A percentile compares a stretch with the other conserved stretches of the same genome.
These are phyloP conservation scores for Barbarea vulgaris DNA, from an alignment of 345 rosid genomes.

Conservation along the genomic window DNA sequence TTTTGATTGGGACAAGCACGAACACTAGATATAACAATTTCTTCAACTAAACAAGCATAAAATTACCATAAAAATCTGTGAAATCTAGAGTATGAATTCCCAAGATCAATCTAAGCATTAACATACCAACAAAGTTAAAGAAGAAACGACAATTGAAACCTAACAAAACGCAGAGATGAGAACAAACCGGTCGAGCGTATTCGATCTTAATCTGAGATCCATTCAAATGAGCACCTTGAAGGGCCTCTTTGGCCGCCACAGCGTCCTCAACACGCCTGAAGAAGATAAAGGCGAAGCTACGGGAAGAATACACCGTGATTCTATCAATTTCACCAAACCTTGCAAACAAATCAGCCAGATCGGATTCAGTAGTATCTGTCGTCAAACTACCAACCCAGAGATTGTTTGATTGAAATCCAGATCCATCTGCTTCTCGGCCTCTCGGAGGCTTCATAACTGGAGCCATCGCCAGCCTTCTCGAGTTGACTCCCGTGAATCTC, in stretches of 20 bases:
- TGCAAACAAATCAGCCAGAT: constrained; percentile 63
- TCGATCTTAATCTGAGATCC: constrained; percentile 79
- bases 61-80: neutral
- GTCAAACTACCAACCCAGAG: constrained; percentile 86
- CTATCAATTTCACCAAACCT: constrained; percentile 72
- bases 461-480: constrained; percentile 36
- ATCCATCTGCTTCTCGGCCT: constrained; percentile 47
- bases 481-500: neutral
- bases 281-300: constrained; percentile 80
- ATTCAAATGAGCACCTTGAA: constrained; percentile 63
- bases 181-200: constrained; percentile 99
- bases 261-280: constrained; percentile 86
- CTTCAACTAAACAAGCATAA: neutral
- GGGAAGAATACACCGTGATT: constrained; percentile 61
- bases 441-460: constrained; percentile 43
- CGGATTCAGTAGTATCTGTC: constrained; percentile 62
- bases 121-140: neutral
- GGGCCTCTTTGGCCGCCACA: constrained; percentile 67
- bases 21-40: neutral
- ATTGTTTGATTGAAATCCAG: constrained; percentile 58
- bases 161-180: constrained; percentile 54
- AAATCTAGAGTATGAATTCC: neutral
- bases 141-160: constrained; percentile 6
- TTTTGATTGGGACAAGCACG: neutral
- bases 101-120: constrained; percentile 15